These are phyloP conservation scores for Lonicera japonica DNA, from an alignment of 129 eudicot species.

Conservation along the genomic window DNA sequence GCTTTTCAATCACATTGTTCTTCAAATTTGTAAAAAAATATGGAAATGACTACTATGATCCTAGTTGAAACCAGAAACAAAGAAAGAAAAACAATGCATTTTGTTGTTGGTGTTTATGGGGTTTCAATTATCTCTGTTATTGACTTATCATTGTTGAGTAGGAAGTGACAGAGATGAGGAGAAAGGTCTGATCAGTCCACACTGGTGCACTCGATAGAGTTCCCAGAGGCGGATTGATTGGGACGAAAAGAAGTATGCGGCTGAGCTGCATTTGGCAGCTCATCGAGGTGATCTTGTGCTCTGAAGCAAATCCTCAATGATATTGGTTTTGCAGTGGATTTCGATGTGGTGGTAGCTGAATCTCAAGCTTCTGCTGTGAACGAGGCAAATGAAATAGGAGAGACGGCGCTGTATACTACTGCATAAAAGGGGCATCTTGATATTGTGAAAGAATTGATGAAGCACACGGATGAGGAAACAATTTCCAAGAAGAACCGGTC, in stretches of 20 bases:
- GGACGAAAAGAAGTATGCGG: slow-evolving; percentile 68
- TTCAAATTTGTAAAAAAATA: too few relatives aligned
- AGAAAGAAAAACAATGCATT: too few relatives aligned
- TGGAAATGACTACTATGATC: too few relatives aligned
- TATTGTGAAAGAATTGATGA: slow-evolving; percentile 58
- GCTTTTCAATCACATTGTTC: too few relatives aligned
- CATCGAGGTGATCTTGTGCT: slow-evolving; percentile 67
- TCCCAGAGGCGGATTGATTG: slow-evolving; percentile 77
- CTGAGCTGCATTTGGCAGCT: slow-evolving; percentile 81
- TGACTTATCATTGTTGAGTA: too few relatives aligned
- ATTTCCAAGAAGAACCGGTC: slow-evolving; percentile 43
- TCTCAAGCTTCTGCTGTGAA: slow-evolving; percentile 60
- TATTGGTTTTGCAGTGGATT: slow-evolving; percentile 51
- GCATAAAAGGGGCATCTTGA: slow-evolving; percentile 66
- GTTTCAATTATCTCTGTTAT: too few relatives aligned
- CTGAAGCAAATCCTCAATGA: slow-evolving; percentile 64
- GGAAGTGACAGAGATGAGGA: too few relatives aligned
- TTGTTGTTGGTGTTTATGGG: too few relatives aligned
- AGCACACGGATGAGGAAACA: slow-evolving; percentile 51
- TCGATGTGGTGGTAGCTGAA: slow-evolving; percentile 67
- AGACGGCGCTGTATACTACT: slow-evolving; percentile 61
- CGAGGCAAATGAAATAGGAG: slow-evolving; percentile 64
- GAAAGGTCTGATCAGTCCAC: too few relatives aligned
- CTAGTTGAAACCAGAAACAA: too few relatives aligned
- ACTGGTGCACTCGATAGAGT: too few relatives aligned